Conservation (phyloP, 148 eudicot genomes). For the Silene latifolia region DNA sequence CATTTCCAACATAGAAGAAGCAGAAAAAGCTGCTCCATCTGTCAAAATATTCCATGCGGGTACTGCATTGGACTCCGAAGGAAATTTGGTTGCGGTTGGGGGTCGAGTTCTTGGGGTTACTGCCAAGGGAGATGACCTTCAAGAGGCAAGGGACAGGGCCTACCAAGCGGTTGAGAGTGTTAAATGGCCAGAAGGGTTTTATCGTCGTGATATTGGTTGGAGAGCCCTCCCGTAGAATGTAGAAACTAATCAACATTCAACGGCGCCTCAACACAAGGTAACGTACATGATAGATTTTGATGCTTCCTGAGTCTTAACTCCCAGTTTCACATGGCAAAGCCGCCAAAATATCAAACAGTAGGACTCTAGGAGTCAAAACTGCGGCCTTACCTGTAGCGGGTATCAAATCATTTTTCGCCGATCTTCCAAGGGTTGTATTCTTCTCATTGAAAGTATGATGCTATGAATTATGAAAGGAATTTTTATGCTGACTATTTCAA, state of each 20-base stretch:
- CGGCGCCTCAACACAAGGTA: not conserved
- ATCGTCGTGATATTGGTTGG: constrained; percentile 85
- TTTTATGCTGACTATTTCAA: not conserved
- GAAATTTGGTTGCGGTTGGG: constrained; percentile 70
- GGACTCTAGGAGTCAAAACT: too few relatives aligned
- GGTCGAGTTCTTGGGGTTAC: constrained; percentile 95
- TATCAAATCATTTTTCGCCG: not conserved
- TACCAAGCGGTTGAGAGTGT: constrained; percentile 66
- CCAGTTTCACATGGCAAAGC: not conserved
- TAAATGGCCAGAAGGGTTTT: constrained; percentile 80
- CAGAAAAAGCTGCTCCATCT: constrained; percentile 57
- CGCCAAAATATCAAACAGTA: not conserved
- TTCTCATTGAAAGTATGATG: not conserved
- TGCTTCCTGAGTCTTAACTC: not conserved
- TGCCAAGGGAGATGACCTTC: constrained; percentile 72
- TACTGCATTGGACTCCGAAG: constrained; percentile 60
- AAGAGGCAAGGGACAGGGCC: constrained; percentile 70
- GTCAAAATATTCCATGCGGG: constrained; percentile 93
- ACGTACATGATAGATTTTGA: not conserved
- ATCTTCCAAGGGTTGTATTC: not conserved
- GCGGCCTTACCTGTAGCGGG: too few relatives aligned
- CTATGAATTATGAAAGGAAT: too few relatives aligned
- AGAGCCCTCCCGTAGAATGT: constrained; percentile 53
- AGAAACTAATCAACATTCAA: not conserved
- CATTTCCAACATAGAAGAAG: constrained; percentile 57